Evolutionary conservation across 1,284 basidiomycete genomes (phyloP), one percentile per base, ranked within the genome.

Genomic region (Moesziomyces antarcticus): DNA sequence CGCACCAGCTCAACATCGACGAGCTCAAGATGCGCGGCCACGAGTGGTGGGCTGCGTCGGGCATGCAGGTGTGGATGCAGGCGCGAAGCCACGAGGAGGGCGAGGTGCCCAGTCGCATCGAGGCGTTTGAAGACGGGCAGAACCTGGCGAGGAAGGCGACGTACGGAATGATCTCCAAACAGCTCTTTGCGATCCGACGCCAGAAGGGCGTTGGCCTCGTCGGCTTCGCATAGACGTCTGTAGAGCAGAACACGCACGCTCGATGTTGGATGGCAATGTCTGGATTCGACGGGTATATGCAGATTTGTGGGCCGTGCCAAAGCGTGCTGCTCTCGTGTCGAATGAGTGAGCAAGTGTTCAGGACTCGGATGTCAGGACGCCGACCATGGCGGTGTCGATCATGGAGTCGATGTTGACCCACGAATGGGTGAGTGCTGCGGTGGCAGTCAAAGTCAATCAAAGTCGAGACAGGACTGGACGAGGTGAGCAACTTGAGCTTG

Each of bases 371-470:
- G 58, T 62, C 25, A 97, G 86, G 74, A 97, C 91, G 16, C 96
- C 96, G 49, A 98, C 90, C 64, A 97, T 86, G 83, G 93, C 96
- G 43, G 90, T 88, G 82, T 97, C 94, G 44, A 99, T 87, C 91
- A 98, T 95, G 75, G 91, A 91, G 65, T 98, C 95, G 22, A 90
- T 88, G 78, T 94, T 97, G 30, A 99, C 94, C 96, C 95, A 99
- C 8, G 90, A 91, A 78, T 93, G 91, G 40, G 82, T 84, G n/a
- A 81, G 71, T 50, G 79, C 81, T 81, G 52, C 10, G 9, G 21
- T 43, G 6, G 24, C 22, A 3, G 13, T 7, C 9, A 16, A 2
- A 21, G n/a, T 20, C 52, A 3, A 16, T 7, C 9, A 16, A 2
- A 21, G n/a, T 20, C 52, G n/a, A 20, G 49, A 20, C 11, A n/a